Base-by-base conservation (phyloP, 352 stramenopile species). In the Phytopythium montanum region DNA sequence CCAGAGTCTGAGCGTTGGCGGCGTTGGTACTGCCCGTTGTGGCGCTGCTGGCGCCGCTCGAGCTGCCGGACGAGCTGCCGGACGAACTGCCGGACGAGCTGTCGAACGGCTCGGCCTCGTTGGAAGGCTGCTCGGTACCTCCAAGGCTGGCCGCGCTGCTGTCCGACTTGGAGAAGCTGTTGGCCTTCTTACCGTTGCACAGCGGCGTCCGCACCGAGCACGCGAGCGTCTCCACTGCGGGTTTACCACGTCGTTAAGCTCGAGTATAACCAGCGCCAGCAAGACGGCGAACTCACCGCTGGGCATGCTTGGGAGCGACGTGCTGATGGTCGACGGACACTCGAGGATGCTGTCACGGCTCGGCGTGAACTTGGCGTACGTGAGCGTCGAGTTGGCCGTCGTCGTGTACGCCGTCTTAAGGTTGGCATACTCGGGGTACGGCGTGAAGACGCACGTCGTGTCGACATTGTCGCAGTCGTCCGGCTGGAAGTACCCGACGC, bases 371-470 rank as follows among this genome's bases (percentile, higher is more conserved):
- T 58, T 60, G 25, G 70, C 59, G 41, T 64, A 34, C 39, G 44
- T 85, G 23, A 89, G 29, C 0, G 74, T 86, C 33, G 82, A 90
- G 21, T 65, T 64, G 50, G 69, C 70, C 1, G 82, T 92, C 0
- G 71, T 84, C 7, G 77, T 87, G 75, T 88, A 94, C n/a, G 80
- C 80, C 41, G 69, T 72, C 62, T 89, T 88, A 33, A 94, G 72
- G 64, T 83, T 82, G 3, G 78, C 65, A 52, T 80, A 90, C 66
- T 94, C 80, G 5, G 85, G 85, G 58, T 92, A 90, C 19, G 75
- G 75, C 38, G 56, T 79, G 67, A 85, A 92, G 49, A 61, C 66
- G 59, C 83, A 92, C 56, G 60, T 38, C 10, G 69, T 60, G 18
- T 34, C 73, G 49, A 75, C 68, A 61, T 90, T 62, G 72, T 94